These are phyloP conservation scores for Trifolium dubium DNA, from an alignment of 306 rosid genomes.

Conservation along the genomic window DNA sequence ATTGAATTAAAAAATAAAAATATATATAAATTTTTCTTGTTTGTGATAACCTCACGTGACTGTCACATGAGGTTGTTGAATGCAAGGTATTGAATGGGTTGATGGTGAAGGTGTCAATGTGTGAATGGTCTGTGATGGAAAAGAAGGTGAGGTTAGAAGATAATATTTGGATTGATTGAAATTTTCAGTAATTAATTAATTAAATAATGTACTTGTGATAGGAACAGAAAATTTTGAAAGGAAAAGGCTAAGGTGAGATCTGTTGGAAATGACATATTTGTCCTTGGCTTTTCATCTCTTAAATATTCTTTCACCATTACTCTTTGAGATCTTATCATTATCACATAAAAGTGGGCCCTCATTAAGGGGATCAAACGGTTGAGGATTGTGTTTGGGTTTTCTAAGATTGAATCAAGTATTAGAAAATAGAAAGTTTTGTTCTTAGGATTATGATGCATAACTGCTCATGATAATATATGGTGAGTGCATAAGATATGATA, in stretches of 20 bases:
- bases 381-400: background rate
- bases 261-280: constrained; percentile 42
- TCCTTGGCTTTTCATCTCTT: constrained; percentile 41
- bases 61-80: constrained; percentile 28
- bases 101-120: constrained; percentile 5
- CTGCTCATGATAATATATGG: too few relatives aligned
- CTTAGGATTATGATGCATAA: too few relatives aligned
- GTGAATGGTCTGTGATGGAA: constrained; percentile 47
- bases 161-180: constrained; percentile 32
- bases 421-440: background rate
- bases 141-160: constrained; percentile 37
- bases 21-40: constrained; percentile 9
- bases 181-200: constrained; percentile 34
- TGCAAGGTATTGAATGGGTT: constrained; percentile 9
- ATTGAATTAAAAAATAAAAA: background rate
- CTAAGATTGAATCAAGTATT: background rate
- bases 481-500: too few relatives aligned
- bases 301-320: constrained; percentile 31
- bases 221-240: constrained; percentile 33
- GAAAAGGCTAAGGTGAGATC: constrained; percentile 1
- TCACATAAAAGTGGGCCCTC: constrained; percentile 23
- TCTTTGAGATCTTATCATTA: constrained; percentile 18
- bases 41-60: constrained; percentile 44
- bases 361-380: constrained; percentile 10
- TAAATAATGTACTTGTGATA: constrained; percentile 36